Evolutionary conservation across 2,329 filamentous ascomycete genomes (phyloP), one percentile per base, ranked within the genome.

Genomic region (Fusarium sp.): DNA sequence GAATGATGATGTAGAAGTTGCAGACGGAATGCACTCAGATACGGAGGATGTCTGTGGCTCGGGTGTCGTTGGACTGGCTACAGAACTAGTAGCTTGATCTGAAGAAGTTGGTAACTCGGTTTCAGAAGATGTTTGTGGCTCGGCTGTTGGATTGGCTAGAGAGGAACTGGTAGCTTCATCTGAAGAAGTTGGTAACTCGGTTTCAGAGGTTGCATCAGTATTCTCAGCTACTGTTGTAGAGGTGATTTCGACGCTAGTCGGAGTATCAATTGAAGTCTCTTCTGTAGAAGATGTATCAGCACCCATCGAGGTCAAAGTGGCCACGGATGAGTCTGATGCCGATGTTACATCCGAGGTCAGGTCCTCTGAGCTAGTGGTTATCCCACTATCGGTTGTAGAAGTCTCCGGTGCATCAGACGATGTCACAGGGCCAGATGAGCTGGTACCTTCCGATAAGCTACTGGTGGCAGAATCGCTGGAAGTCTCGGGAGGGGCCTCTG

Each of bases 1-100:
- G 49, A 55, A 28, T 1, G 17, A 19, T n/a, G 37, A 7, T 22
- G 24, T 14, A 6, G 30, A 48, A 6, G 20, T 37, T 7, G 32
- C 22, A 13, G 41, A 19, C 1, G 55, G 40, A 15, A 58, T 58
- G 11, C 55, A 58, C 19, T 40, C 49, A 4, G 55, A 24, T 39
- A 48, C 39, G 0, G 55, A 54, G 2, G 55, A 54, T 1, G 24
- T n/a, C 4, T 44, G 19, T 1, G 48, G 11, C 7, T 55, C 32
- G 1, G 55, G 6, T 10, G 40, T 58, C 3, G 55, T 55, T 32
- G 55, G 10, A 7, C 24, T 57, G 6, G 33, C 15, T 2, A 33
- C 2, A 7, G 33, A 48, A 2, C 26, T 26, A 26, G 43, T 39
- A 4, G 52, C 22, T 11, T 19, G 19, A 6, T 3, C 43, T 24